Percentiles rank a stretch among this genome's conserved stretches.
phyloP scores from a whole-genome alignment of 2,329 filamentous ascomycete genomes.

The Fusarium sp. region DNA sequence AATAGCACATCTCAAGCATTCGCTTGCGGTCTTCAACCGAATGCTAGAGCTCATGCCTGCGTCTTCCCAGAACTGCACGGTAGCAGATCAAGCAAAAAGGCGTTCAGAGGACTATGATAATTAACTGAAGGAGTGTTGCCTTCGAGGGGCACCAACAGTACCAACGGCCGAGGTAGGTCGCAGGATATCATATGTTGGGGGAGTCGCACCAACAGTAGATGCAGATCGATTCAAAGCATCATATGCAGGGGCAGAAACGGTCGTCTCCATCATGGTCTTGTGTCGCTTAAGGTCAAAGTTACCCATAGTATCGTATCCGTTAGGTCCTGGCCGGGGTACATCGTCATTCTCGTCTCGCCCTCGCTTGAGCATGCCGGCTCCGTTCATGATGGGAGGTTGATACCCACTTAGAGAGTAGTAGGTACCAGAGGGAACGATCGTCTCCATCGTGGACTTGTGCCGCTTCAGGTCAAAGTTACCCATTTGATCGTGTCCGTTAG shows the following conservation, averaged over 20 bases:
- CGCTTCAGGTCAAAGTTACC: conserved; percentile 76
- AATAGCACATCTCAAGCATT: conserved; percentile 20
- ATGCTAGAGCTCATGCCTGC: conserved; percentile 13
- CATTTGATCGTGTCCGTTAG: conserved; percentile 53
- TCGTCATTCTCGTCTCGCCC: conserved; percentile 70
- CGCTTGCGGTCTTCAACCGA: conserved; percentile 6
- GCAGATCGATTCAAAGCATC: conserved; percentile 62
- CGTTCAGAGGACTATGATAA: background rate
- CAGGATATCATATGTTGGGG: conserved; percentile 23
- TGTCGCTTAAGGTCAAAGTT: conserved; percentile 79
- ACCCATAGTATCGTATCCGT: conserved; percentile 49
- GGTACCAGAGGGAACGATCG: conserved; percentile 51
- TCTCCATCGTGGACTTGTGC: conserved; percentile 78
- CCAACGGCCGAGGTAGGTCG: conserved; percentile 36
- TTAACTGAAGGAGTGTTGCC: conserved; percentile 49
- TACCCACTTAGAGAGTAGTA: conserved; percentile 23
- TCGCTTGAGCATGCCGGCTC: conserved; percentile 61
- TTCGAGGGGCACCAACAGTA: conserved; percentile 50
- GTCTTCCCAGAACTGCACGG: background rate
- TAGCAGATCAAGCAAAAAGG: background rate
- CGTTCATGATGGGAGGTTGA: conserved; percentile 67
- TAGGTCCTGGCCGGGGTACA: conserved; percentile 69
- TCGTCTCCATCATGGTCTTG: conserved; percentile 76
- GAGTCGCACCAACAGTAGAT: conserved; percentile 53
- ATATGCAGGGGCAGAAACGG: conserved; percentile 62